Percentiles rank a stretch among this genome's conserved stretches.
These are phyloP conservation scores for Fusarium sp. DNA, from an alignment of 2,329 filamentous ascomycete genomes.

Conservation along the genomic window DNA sequence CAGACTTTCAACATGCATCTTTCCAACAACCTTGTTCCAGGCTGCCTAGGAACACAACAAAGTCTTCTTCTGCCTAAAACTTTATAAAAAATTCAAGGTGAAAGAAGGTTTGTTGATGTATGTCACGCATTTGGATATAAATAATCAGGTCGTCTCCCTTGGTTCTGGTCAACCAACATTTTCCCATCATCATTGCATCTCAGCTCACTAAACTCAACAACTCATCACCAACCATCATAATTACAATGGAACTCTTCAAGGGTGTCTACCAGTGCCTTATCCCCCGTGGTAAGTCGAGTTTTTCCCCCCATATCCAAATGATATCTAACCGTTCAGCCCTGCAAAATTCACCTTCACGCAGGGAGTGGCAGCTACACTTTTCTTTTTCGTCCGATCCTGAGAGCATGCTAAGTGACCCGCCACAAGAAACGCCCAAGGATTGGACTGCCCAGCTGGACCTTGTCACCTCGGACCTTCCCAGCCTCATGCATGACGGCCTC, in stretches of 20 bases:
- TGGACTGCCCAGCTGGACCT: background rate
- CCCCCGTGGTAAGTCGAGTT: background rate
- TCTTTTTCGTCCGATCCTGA: background rate
- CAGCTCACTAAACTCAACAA: background rate
- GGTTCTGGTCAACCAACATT: background rate
- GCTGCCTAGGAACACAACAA: background rate
- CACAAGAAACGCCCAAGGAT: background rate
- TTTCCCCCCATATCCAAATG: background rate
- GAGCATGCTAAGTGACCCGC: no score
- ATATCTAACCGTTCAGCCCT: background rate
- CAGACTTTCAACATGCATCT: background rate
- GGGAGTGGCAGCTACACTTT: background rate
- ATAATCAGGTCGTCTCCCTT: background rate
- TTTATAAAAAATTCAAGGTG: background rate
- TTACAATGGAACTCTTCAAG: background rate
- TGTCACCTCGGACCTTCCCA: background rate
- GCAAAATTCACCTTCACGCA: background rate
- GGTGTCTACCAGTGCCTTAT: background rate
- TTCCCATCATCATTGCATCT: background rate
- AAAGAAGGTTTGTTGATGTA: background rate
- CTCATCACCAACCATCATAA: background rate
- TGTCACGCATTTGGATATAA: background rate
- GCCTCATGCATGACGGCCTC: background rate
- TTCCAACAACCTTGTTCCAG: background rate
- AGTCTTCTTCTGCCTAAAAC: background rate